Conservation (phyloP, 805 yeast genomes). For the Spathaspora hagerdaliae region DNA sequence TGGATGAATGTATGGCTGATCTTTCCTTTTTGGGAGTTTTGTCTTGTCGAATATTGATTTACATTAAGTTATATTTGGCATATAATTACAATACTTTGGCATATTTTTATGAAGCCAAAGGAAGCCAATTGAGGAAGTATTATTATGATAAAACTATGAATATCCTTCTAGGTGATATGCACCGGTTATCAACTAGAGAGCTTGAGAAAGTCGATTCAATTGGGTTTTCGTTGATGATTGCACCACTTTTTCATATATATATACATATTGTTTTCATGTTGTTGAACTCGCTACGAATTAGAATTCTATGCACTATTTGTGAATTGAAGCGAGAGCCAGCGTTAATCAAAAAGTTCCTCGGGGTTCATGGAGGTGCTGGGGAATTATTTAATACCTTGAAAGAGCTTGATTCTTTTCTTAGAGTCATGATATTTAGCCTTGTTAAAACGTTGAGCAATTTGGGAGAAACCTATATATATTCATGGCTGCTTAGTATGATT, state of each 20-base stretch:
- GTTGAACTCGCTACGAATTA: background rate
- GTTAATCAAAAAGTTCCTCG: background rate
- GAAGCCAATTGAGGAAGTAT: background rate
- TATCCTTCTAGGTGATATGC: background rate
- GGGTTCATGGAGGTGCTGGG: background rate
- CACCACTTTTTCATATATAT: background rate
- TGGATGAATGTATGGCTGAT: background rate
- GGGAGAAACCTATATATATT: background rate
- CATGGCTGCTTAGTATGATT: background rate
- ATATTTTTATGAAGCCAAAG: conserved; percentile 1
- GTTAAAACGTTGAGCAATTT: background rate
- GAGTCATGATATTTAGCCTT: background rate
- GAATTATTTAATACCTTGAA: background rate
- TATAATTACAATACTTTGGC: background rate
- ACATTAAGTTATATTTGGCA: background rate
- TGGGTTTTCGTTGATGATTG: background rate
- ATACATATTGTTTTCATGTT: background rate
- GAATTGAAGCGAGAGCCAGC: background rate
- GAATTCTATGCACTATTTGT: background rate
- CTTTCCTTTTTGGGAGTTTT: background rate
- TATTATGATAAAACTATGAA: background rate
- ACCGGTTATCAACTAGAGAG: no score
- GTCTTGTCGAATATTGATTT: background rate
- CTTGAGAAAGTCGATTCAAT: no score
- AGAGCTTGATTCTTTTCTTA: background rate